Evolutionary conservation across 2,329 filamentous ascomycete species (phyloP).

Genomic region (Phialemonium atrogriseum): DNA sequence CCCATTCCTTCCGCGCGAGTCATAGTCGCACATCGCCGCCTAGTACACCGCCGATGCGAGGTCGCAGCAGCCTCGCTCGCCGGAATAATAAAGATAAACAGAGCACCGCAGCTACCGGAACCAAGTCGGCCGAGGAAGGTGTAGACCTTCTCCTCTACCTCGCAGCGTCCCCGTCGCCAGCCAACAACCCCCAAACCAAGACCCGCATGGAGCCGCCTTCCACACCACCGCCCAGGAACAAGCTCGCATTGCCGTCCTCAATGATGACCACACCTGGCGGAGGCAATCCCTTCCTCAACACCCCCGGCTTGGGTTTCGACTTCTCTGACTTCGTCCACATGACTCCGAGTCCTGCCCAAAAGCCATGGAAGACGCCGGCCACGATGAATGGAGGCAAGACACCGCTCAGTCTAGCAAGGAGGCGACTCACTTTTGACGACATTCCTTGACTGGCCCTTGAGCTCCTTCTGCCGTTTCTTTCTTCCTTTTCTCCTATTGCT

Average conservation of each 20-base stretch:
- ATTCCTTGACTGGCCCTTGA: neutral
- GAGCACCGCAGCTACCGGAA: slow-evolving; percentile 9
- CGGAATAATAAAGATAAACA: slow-evolving; percentile 29
- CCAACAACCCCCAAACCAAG: slow-evolving; percentile 45
- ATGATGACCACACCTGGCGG: slow-evolving; percentile 84
- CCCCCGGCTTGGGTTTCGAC: slow-evolving; percentile 78
- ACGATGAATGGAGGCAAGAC: slow-evolving; percentile 43
- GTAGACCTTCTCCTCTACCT: slow-evolving; percentile 76
- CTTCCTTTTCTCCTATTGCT: slow-evolving; percentile 3
- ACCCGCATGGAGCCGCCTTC: slow-evolving; percentile 60
- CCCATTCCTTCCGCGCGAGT: slow-evolving; percentile 61
- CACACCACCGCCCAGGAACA: slow-evolving; percentile 65
- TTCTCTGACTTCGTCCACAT: slow-evolving; percentile 97
- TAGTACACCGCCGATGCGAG: slow-evolving; percentile 67
- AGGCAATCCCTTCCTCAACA: slow-evolving; percentile 57
- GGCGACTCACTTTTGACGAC: slow-evolving; percentile 75
- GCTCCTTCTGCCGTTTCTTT: neutral
- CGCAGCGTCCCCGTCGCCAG: slow-evolving; percentile 84
- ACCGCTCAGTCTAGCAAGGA: slow-evolving; percentile 59
- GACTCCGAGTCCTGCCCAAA: slow-evolving; percentile 89
- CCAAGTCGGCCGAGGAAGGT: slow-evolving; percentile 65
- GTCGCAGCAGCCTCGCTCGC: slow-evolving; percentile 36
- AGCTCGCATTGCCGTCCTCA: slow-evolving; percentile 65
- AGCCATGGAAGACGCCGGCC: slow-evolving; percentile 74
- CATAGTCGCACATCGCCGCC: slow-evolving; percentile 73